phyloP scores from a whole-genome alignment of 2,329 filamentous ascomycete species.

The Hortaea werneckii region DNA sequence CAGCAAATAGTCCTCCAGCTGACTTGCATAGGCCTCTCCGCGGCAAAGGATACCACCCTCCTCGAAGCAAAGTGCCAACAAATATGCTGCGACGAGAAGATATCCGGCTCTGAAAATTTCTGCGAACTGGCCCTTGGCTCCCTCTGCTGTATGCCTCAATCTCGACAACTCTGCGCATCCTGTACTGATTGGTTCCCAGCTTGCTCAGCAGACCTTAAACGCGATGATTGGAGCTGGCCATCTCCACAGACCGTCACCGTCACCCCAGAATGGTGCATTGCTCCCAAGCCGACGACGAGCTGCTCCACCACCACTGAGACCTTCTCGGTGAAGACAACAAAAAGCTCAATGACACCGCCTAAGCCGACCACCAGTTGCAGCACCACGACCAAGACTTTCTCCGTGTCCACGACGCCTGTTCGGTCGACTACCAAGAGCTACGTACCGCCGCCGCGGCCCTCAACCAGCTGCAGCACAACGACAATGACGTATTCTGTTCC shows the following conservation, averaged over 20 bases:
- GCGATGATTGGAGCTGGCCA: not conserved
- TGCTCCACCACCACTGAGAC: not conserved
- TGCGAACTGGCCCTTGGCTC: too few species aligned
- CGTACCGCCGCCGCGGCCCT: not conserved
- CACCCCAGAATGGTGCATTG: not conserved
- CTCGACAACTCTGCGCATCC: not conserved
- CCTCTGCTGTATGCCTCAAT: not conserved
- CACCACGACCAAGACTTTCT: not conserved
- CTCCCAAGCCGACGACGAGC: not conserved
- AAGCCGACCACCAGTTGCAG: not conserved
- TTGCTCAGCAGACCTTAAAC: not conserved
- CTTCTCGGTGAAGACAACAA: not conserved
- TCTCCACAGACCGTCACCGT: not conserved
- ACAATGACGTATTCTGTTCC: not conserved
- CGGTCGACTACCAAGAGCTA: too few species aligned
- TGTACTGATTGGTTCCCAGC: not conserved
- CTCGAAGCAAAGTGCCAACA: not conserved
- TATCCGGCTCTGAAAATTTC: not conserved
- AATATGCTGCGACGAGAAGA: not conserved
- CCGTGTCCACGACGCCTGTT: not conserved
- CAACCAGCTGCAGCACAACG: not conserved
- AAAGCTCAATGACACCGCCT: not conserved
- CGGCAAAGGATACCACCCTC: not conserved
- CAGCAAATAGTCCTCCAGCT: not conserved
- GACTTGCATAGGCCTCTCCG: not conserved